Evolutionary conservation across 116 monocot genomes (phyloP), one percentile per base, ranked within the genome.

Genomic region (Cymodocea nodosa): DNA sequence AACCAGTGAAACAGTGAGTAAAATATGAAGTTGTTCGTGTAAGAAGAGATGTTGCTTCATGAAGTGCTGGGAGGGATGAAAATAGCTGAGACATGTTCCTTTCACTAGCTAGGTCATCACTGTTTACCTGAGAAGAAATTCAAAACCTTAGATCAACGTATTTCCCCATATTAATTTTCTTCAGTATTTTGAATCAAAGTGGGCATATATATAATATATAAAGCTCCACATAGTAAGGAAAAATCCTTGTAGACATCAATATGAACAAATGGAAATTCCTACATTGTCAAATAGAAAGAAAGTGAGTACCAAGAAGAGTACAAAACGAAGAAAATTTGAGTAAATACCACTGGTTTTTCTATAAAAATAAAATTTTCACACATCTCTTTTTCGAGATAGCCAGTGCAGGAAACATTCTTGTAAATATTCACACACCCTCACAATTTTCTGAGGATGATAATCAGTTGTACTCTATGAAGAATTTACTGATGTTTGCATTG

Each of bases 21-120:
- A 87, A 73, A 53, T 87, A 92, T 36, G 87, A 81, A 50, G 88
- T 84, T 62, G 92, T 85, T 60, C 87, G 78, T 56, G 83, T 50
- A 63, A 92, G 71, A 79, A 77, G 83, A 59, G 82, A 67, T 35
- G 87, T 82, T 72, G 92, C 92, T 64, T 92, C 87, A 76, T 69
- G 75, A 34, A 92, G 73, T 72, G 80, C 74, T 44, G 92, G 92
- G 51, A 92, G 67, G 59, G 87, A 71, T 34, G 76, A 51, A 63
- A 92, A 85, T 37, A 79, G 76, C 20, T 83, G 83, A 51, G 73
- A 65, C 57, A 50, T 22, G 22, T 63, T 44, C 4, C 51, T 66
- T 35, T 69, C 73, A 60, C 62, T 61, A 68, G 39, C 37, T 39
- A 75, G 79, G 68, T 56, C 60, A 64, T 77, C 63, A 22, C 34